phyloP scores from a whole-genome alignment of 2,329 filamentous ascomycete species.

The Diaporthe sp. region DNA sequence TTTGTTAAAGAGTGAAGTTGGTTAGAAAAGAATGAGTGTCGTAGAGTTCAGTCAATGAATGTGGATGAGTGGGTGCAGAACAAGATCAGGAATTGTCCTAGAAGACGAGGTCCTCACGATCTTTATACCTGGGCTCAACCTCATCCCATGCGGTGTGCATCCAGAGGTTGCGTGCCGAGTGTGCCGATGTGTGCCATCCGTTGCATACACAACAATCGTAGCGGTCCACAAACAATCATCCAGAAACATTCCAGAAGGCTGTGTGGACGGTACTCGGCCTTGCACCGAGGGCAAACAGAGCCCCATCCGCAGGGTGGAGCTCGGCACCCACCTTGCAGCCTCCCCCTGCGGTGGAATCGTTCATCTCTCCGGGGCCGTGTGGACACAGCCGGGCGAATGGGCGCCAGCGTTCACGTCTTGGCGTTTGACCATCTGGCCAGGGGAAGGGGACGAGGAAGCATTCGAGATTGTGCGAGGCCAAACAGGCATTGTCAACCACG shows the following conservation, averaged over 20 bases:
- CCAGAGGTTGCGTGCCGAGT: background rate
- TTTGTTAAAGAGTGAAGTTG: slow-evolving; percentile 23
- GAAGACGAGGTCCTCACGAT: background rate
- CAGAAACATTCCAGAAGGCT: slow-evolving; percentile 29
- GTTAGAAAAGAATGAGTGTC: slow-evolving; percentile 14
- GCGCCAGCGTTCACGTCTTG: background rate
- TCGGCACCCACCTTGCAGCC: slow-evolving; percentile 27
- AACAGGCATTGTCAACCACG: background rate
- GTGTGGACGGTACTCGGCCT: slow-evolving; percentile 6
- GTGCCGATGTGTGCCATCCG: background rate
- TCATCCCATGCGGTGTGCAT: background rate
- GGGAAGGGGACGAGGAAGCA: slow-evolving; percentile 13
- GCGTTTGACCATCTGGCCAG: slow-evolving; percentile 29
- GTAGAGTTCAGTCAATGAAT: slow-evolving; percentile 20
- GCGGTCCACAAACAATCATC: slow-evolving; percentile 13
- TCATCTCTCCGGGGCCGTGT: slow-evolving; percentile 24
- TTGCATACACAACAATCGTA: background rate
- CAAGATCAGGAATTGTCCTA: background rate
- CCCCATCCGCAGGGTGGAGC: slow-evolving; percentile 1
- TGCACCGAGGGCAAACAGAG: slow-evolving; percentile 4
- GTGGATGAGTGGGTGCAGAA: slow-evolving; percentile 15
- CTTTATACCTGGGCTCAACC: slow-evolving; percentile 26
- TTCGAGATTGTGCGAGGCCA: slow-evolving; percentile 11
- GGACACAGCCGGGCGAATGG: slow-evolving; percentile 25
- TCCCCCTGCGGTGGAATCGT: slow-evolving; percentile 28